Evolutionary conservation across 2,329 filamentous ascomycete genomes (phyloP).

Genomic region (Aspergillus novofumigatus): DNA sequence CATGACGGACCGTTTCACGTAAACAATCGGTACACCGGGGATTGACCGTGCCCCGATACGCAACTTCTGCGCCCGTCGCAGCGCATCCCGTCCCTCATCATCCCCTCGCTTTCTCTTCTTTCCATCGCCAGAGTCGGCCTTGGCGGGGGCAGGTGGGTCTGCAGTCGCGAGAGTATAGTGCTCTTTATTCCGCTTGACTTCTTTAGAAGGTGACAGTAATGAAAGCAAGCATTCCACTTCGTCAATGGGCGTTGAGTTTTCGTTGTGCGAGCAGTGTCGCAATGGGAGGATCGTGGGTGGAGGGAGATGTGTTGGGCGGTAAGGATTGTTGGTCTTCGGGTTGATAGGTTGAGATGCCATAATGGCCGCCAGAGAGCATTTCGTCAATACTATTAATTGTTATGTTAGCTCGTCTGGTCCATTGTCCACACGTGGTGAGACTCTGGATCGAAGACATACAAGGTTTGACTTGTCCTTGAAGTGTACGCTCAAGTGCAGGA

Average conservation of each 20-base stretch:
- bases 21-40: constrained; percentile 47
- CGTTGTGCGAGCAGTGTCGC: constrained; percentile 46
- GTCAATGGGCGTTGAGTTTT: constrained; percentile 39
- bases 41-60: constrained; percentile 39
- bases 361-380: constrained; percentile 49
- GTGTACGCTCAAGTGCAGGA: constrained; percentile 69
- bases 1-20: constrained; percentile 50
- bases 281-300: constrained; percentile 43
- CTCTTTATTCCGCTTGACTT: constrained; percentile 44
- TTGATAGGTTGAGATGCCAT: constrained; percentile 38
- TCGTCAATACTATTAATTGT: constrained; percentile 66
- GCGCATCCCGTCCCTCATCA: constrained; percentile 30
- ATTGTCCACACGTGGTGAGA: background rate
- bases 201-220: constrained; percentile 36
- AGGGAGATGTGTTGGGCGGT: constrained; percentile 41
- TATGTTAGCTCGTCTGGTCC: constrained; percentile 5
- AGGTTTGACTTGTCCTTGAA: constrained; percentile 81
- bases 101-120: constrained; percentile 32
- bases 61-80: constrained; percentile 30
- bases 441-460: constrained; percentile 48
- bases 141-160: constrained; percentile 30
- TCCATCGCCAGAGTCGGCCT: constrained; percentile 19
- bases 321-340: constrained; percentile 36
- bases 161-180: constrained; percentile 46
- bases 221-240: constrained; percentile 44